These are phyloP conservation scores for Raphanus hybrid DNA, from an alignment of 441 rosid species.

Conservation along the genomic window DNA sequence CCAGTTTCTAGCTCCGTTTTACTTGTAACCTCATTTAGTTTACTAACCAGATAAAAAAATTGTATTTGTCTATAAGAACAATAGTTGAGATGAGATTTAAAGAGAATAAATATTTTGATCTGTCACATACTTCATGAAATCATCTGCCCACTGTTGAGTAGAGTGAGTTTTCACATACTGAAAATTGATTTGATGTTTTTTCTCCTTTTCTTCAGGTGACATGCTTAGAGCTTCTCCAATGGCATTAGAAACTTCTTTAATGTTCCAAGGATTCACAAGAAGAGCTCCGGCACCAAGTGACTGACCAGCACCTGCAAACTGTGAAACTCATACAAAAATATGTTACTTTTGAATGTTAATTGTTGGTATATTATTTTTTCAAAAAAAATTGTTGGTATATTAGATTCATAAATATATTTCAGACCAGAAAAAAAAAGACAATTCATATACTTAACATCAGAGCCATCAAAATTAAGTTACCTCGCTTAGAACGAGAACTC, in stretches of 20 bases:
- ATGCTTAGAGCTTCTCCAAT: slow-evolving; percentile 82
- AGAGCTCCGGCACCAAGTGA: slow-evolving; percentile 98
- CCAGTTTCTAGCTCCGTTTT: slow-evolving; percentile 73
- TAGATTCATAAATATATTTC: neutral
- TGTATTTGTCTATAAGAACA: neutral
- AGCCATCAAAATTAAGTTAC: slow-evolving; percentile 41
- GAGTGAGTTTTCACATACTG: slow-evolving; percentile 77
- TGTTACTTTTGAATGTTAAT: neutral
- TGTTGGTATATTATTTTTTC: neutral
- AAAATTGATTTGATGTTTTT: slow-evolving; percentile 81
- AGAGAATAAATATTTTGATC: slow-evolving; percentile 14
- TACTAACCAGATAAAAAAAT: slow-evolving; percentile 40
- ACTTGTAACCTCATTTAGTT: slow-evolving; percentile 77
- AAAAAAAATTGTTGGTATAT: neutral
- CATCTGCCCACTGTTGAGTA: slow-evolving; percentile 98
- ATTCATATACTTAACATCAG: neutral
- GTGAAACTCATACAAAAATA: slow-evolving; percentile 36
- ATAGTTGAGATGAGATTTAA: slow-evolving; percentile 7
- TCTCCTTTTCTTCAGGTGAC: slow-evolving; percentile 83
- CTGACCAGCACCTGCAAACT: slow-evolving; percentile 99
- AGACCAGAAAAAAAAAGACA: neutral
- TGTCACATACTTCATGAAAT: slow-evolving; percentile 78
- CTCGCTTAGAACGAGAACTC: slow-evolving; percentile 98
- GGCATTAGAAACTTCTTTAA: slow-evolving; percentile 90
- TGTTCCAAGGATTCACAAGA: slow-evolving; percentile 98